These are phyloP conservation scores for Pleurotus tuoliensis DNA, from an alignment of 768 basidiomycete species.

Conservation along the genomic window DNA sequence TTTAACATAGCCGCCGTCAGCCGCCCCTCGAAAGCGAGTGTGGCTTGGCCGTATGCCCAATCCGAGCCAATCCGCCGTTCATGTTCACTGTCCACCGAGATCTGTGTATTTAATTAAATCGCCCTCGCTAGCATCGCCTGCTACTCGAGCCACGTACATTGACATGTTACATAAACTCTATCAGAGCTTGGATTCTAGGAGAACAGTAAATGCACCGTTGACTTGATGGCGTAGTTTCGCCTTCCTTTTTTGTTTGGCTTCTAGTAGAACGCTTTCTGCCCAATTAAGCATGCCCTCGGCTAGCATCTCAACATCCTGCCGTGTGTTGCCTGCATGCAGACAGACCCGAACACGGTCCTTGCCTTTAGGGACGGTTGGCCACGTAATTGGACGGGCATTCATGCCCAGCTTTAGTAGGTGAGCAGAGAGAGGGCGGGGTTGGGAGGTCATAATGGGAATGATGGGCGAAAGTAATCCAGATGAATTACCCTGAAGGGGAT, in stretches of 20 bases:
- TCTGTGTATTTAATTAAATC: no score
- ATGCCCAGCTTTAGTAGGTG: slow-evolving; percentile 54
- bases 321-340: slow-evolving; percentile 73
- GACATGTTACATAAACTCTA: not conserved
- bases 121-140: no score
- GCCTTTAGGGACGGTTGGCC: slow-evolving; percentile 89
- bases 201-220: slow-evolving; percentile 3
- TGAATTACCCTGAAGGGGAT: slow-evolving; percentile 7
- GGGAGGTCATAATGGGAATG: slow-evolving; percentile 75
- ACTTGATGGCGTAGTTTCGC: not conserved
- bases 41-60: no score
- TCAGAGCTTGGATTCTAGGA: slow-evolving; percentile 4
- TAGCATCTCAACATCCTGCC: slow-evolving; percentile 57
- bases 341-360: slow-evolving; percentile 86
- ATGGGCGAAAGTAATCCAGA: slow-evolving; percentile 62
- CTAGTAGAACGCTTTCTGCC: slow-evolving; percentile 36
- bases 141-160: not conserved
- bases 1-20: no score
- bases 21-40: no score
- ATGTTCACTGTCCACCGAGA: no score
- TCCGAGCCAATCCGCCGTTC: no score
- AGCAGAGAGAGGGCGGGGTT: slow-evolving; percentile 71
- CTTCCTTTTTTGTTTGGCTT: slow-evolving; percentile 4
- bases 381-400: slow-evolving; percentile 73
- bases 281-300: slow-evolving; percentile 45